phyloP scores from a whole-genome alignment of 208 protist species.

The Crithidia sp. region DNA sequence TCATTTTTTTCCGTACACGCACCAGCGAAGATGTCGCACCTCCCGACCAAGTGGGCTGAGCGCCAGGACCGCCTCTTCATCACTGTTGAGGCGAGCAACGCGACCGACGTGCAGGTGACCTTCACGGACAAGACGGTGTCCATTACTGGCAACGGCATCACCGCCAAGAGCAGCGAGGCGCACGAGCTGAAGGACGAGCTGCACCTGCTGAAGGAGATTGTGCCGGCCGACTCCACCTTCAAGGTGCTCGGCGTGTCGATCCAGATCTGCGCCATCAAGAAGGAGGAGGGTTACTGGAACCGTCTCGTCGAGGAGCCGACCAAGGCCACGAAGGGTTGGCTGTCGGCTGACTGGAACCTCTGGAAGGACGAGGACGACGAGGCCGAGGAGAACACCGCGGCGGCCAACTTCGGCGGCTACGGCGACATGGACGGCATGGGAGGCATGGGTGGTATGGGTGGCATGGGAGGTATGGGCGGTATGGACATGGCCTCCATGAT shows the following conservation, averaged over 20 bases:
- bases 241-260: slow-evolving; percentile 88
- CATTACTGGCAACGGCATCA: slow-evolving; percentile 78
- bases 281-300: slow-evolving; percentile 90
- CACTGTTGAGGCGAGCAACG: slow-evolving; percentile 78
- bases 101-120: slow-evolving; percentile 74
- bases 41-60: slow-evolving; percentile 92
- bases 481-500: slow-evolving; percentile 70
- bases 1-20: too few relatives aligned
- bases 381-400: slow-evolving; percentile 60
- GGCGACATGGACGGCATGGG: slow-evolving; percentile 80
- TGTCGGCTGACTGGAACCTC: slow-evolving; percentile 91
- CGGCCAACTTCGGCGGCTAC: slow-evolving; percentile 81
- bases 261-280: slow-evolving; percentile 90
- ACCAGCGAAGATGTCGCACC: slow-evolving; percentile 63
- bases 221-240: slow-evolving; percentile 79
- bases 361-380: slow-evolving; percentile 93
- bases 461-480: slow-evolving; percentile 57
- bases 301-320: slow-evolving; percentile 73
- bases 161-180: slow-evolving; percentile 60
- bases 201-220: slow-evolving; percentile 81
- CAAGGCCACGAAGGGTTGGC: slow-evolving; percentile 81
- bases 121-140: slow-evolving; percentile 83
- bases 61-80: slow-evolving; percentile 89
- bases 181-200: slow-evolving; percentile 74
- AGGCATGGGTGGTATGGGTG: slow-evolving; percentile 62